phyloP scores from a whole-genome alignment of 2,329 filamentous ascomycete genomes.

The Fusarium globosum region DNA sequence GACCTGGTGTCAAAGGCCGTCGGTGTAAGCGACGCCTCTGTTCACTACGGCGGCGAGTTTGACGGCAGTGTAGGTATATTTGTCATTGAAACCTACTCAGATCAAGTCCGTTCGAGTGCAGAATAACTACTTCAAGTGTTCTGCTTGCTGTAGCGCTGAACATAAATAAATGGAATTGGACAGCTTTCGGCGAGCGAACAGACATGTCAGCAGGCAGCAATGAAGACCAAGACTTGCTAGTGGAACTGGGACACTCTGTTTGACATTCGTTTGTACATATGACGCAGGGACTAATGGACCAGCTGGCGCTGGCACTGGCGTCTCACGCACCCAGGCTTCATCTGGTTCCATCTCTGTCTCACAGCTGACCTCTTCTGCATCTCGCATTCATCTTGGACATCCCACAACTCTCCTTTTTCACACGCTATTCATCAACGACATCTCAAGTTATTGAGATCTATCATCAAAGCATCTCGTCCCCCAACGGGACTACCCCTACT shows the following conservation, averaged over 20 bases:
- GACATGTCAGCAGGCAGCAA: not conserved
- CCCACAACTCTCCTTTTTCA: rapidly evolving
- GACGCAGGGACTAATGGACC: too few relatives aligned
- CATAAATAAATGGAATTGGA: rapidly evolving
- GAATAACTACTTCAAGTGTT: rapidly evolving
- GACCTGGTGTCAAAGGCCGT: too few relatives aligned
- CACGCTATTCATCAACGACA: too few relatives aligned
- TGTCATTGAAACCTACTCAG: rapidly evolving
- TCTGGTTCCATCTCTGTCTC: rapidly evolving
- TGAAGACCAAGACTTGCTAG: rapidly evolving
- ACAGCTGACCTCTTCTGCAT: rapidly evolving
- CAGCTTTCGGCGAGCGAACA: not conserved
- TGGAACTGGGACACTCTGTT: not conserved
- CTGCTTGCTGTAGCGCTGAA: rapidly evolving
- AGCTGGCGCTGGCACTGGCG: not conserved
- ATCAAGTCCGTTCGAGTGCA: not conserved
- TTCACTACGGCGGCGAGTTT: not conserved
- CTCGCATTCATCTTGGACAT: not conserved
- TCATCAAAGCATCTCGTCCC: rapidly evolving
- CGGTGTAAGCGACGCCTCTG: too few relatives aligned
- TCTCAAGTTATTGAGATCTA: rapidly evolving
- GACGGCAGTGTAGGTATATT: rapidly evolving
- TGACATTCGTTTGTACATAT: not conserved
- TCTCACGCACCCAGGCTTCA: rapidly evolving
- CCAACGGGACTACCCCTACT: rapidly evolving